Conservation (phyloP, 495 filamentous ascomycete species). For the Daldinia decipiens region DNA sequence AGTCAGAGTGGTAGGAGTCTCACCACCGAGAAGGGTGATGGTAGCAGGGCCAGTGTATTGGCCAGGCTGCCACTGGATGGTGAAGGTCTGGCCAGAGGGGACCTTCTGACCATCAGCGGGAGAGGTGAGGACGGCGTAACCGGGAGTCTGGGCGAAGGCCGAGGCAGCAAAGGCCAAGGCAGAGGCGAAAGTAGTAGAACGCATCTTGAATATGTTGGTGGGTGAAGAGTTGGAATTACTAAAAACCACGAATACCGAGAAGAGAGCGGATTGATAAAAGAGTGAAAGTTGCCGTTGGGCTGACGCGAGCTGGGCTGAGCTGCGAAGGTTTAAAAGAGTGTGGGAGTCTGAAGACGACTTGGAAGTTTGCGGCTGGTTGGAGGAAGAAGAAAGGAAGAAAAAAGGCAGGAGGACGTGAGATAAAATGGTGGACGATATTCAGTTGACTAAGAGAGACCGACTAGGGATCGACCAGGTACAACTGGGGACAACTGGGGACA, state of each 20-base stretch:
- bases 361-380: conserved; percentile 29
- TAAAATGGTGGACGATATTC: conserved; percentile 33
- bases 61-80: conserved; percentile 45
- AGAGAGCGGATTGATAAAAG: conserved; percentile 36
- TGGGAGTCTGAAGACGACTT: conserved; percentile 42
- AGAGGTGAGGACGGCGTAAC: conserved; percentile 54
- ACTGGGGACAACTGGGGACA: conserved; percentile 2
- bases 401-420: conserved; percentile 10
- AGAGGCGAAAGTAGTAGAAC: conserved; percentile 52
- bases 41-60: conserved; percentile 41
- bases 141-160: conserved; percentile 54
- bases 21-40: conserved; percentile 57
- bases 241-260: conserved; percentile 14
- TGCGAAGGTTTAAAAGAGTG: conserved; percentile 41
- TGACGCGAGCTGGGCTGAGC: conserved; percentile 32
- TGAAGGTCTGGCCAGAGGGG: conserved; percentile 53
- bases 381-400: conserved; percentile 22
- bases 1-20: conserved; percentile 40
- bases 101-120: conserved; percentile 51
- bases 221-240: conserved; percentile 25
- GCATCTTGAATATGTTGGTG: conserved; percentile 53
- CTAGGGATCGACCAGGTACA: neutral
- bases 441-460: conserved; percentile 18
- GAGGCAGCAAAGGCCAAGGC: conserved; percentile 56
- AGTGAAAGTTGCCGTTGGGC: conserved; percentile 37